Evolutionary conservation across 305 asterid genomes (phyloP).

Genomic region (Salvia sclarea): DNA sequence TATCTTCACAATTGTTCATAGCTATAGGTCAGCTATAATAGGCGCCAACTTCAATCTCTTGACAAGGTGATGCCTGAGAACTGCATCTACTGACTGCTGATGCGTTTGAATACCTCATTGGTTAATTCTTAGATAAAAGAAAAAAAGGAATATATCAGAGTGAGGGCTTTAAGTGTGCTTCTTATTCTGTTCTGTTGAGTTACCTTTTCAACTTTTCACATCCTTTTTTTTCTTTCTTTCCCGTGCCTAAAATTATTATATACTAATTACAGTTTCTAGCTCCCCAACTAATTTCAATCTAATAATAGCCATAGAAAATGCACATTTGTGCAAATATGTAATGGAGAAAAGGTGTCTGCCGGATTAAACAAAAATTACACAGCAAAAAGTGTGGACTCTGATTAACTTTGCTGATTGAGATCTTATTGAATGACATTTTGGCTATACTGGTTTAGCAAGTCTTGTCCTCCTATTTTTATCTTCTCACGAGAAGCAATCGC

Average conservation of each 20-base stretch:
- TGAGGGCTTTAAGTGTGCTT: neutral
- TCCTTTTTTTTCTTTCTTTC: neutral
- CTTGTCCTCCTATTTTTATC: neutral
- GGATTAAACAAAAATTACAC: neutral
- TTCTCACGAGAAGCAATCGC: neutral
- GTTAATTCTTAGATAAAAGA: too few relatives aligned
- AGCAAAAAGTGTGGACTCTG: too few relatives aligned
- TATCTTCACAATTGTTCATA: neutral
- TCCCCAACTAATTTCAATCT: neutral
- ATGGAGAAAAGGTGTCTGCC: neutral
- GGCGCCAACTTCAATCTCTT: too few relatives aligned
- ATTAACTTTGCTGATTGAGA: conserved; percentile 3
- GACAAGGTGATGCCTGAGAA: neutral
- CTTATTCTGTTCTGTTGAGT: neutral
- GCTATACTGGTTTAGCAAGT: neutral
- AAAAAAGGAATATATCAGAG: neutral
- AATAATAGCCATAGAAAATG: neutral
- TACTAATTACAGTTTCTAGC: neutral
- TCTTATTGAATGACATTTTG: neutral
- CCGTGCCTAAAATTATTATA: neutral
- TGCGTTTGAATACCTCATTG: neutral
- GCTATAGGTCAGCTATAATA: too few relatives aligned
- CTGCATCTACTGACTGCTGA: neutral
- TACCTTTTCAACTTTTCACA: neutral
- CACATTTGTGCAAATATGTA: neutral